A percentile compares a stretch with the other conserved stretches of the same genome.
phyloP scores from a whole-genome alignment of 2,329 filamentous ascomycete species.

The Calonectria hongkongensis region DNA sequence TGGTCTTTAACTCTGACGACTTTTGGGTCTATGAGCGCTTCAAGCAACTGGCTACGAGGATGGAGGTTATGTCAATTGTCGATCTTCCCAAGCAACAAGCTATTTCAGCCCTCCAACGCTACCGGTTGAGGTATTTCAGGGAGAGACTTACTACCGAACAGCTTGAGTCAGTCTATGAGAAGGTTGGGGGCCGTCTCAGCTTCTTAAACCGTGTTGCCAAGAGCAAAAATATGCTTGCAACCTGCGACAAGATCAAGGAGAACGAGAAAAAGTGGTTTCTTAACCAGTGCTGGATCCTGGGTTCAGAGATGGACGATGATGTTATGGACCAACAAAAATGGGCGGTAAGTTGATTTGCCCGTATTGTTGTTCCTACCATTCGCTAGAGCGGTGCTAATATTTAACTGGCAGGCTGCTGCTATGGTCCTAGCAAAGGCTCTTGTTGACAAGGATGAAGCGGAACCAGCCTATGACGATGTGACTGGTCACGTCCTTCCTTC shows the following conservation, averaged over 20 bases:
- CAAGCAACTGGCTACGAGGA: slow-evolving; percentile 92
- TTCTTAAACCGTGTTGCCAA: slow-evolving; percentile 95
- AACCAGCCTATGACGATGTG: slow-evolving; percentile 79
- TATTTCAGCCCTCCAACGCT: slow-evolving; percentile 84
- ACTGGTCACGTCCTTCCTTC: slow-evolving; percentile 86
- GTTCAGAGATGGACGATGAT: slow-evolving; percentile 90
- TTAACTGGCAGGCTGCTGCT: slow-evolving; percentile 80
- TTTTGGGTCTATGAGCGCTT: slow-evolving; percentile 99
- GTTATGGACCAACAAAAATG: slow-evolving; percentile 99
- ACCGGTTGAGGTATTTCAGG: slow-evolving; percentile 85
- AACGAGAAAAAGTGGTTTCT: slow-evolving; percentile 86
- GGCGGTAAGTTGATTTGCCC: slow-evolving; percentile 75
- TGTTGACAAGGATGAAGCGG: slow-evolving; percentile 85
- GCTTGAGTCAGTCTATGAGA: slow-evolving; percentile 88
- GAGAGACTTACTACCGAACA: slow-evolving; percentile 73
- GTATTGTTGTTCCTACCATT: not conserved
- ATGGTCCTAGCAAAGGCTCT: slow-evolving; percentile 95
- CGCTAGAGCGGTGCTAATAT: slow-evolving; percentile 37
- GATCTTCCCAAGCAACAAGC: slow-evolving; percentile 89
- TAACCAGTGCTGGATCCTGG: slow-evolving; percentile 85
- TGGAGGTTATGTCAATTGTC: slow-evolving; percentile 92
- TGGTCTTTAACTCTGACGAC: slow-evolving; percentile 97
- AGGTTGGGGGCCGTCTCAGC: slow-evolving; percentile 90
- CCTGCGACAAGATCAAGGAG: slow-evolving; percentile 83
- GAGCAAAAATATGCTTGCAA: slow-evolving; percentile 84